Conservation (phyloP, 352 stramenopile species). For the Phytophthora palmivora region DNA sequence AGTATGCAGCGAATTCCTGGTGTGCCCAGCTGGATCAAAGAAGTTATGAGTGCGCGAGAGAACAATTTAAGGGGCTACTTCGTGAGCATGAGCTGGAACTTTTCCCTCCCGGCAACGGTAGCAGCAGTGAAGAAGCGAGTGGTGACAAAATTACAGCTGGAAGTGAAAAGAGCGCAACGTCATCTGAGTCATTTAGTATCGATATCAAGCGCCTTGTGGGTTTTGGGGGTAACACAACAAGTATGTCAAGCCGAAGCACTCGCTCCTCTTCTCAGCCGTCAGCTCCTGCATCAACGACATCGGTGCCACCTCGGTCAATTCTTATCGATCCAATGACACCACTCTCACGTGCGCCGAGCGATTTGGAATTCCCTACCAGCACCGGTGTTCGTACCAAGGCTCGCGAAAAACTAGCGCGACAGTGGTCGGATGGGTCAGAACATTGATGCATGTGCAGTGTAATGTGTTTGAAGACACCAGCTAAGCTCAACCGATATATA, state of each 20-base stretch:
- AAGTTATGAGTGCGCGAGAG: conserved; percentile 63
- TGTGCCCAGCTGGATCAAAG: conserved; percentile 60
- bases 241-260: conserved; percentile 32
- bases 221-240: conserved; percentile 37
- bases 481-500: too few species aligned
- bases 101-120: conserved; percentile 35
- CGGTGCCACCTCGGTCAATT: conserved; percentile 35
- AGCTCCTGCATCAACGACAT: conserved; percentile 20
- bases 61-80: conserved; percentile 74
- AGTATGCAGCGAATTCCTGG: conserved; percentile 57
- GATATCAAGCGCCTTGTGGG: conserved; percentile 44
- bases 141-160: conserved; percentile 1
- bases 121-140: conserved; percentile 6
- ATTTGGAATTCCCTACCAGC: conserved; percentile 58
- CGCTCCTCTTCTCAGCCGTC: conserved; percentile 17
- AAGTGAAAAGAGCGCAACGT: conserved; percentile 21
- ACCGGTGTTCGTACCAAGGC: conserved; percentile 60
- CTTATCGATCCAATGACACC: conserved; percentile 62
- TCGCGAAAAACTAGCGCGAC: conserved; percentile 61
- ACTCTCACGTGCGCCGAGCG: conserved; percentile 31
- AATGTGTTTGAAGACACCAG: conserved; percentile 3
- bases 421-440: conserved; percentile 63
- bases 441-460: conserved; percentile 17
- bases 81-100: conserved; percentile 56
- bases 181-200: conserved; percentile 47